These are phyloP conservation scores for Talaromyces sp. DNA, from an alignment of 2,329 filamentous ascomycete species.

Conservation along the genomic window DNA sequence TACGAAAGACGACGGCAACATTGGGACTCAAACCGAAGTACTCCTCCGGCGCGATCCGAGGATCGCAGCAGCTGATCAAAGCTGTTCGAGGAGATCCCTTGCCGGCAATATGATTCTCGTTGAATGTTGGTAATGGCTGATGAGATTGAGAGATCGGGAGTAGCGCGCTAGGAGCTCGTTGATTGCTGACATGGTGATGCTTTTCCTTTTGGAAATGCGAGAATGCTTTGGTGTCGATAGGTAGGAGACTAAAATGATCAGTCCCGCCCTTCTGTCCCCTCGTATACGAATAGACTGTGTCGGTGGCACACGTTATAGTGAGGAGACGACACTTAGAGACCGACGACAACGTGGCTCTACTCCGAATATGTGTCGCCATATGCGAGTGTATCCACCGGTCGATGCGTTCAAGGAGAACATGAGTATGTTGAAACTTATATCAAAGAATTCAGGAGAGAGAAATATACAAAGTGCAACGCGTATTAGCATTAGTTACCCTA, in stretches of 20 bases:
- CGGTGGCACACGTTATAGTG: neutral
- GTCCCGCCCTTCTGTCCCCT: neutral
- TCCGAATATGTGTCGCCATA: neutral
- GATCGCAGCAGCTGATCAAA: slow-evolving; percentile 3
- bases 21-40: neutral
- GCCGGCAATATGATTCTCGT: neutral
- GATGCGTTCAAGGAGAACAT: neutral
- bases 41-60: neutral
- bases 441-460: too few relatives aligned
- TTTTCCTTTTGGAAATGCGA: neutral
- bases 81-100: neutral
- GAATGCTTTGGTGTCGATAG: neutral
- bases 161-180: slow-evolving; percentile 6
- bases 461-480: too few relatives aligned
- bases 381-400: neutral
- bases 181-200: neutral
- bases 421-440: neutral
- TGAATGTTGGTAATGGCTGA: neutral
- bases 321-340: neutral
- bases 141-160: neutral
- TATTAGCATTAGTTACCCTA: too few relatives aligned
- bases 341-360: neutral
- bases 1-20: slow-evolving; percentile 2
- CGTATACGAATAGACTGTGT: neutral
- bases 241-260: neutral